Evolutionary conservation across 2,329 filamentous ascomycete species (phyloP), one percentile per base, ranked within the genome.

Genomic region (Clonostachys chloroleuca): DNA sequence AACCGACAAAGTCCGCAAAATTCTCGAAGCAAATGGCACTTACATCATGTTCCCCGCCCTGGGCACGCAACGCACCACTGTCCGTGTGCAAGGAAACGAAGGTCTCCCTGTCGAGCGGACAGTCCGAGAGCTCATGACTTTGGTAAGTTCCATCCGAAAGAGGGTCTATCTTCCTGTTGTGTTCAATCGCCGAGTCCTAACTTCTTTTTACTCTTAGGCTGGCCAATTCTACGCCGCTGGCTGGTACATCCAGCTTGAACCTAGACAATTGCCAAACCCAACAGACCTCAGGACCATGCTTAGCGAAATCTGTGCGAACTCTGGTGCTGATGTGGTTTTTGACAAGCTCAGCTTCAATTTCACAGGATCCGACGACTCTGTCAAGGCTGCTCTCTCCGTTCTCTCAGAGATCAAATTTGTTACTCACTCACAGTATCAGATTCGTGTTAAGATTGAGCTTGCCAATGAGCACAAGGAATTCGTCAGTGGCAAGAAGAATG

Each of bases 401-500:
- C 90, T 99, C 58, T 89, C 92, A 47, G 88, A 95, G 55, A 87
- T 96, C 54, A 86, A 88, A 40, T 95, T 96, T 59, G 89, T 95
- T 50, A 86, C 86, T 54, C 87, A 91, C 57, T 84, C 87, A 40
- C 88, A 89, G 55, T 95, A 95, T 60, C 92, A 95, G 64, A 95
- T 99, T 64, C 84, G 92, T 48, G 92, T 99, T 62, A 97, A 97
- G 75, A 95, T 99, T 52, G 94, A 99, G 73, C 85, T 99, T 48
- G 94, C 94, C 60, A 97, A 97, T 62, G 94, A 99, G 72, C 94
- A 99, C 75, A 99, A 99, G 69, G 94, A 99, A 63, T 99, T 99
- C 64, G 94, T 99, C 48, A 96, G 92, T 57, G 94, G 94, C 57
- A 99, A 99, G 78, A 99, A 99, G 77, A 99, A 99, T 59, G 94